Percentiles rank a stretch among this genome's conserved stretches.
Conservation (phyloP, 2,329 filamentous ascomycete species). For the Myriosclerotinia duriaeana region DNA sequence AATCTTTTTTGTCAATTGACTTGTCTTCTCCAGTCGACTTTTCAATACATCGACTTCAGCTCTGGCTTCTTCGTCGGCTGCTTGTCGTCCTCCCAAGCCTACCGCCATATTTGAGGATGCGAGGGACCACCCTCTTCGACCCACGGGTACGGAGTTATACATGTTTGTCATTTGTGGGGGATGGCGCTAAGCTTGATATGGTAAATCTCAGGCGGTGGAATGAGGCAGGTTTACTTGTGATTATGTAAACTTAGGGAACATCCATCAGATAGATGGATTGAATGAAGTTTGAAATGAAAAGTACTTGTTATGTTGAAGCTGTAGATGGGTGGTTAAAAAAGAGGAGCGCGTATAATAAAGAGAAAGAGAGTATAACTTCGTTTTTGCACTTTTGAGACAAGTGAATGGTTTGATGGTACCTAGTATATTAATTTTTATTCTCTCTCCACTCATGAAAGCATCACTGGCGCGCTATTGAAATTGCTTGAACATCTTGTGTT, state of each 20-base stretch:
- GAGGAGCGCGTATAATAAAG: not conserved
- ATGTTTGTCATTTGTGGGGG: constrained; percentile 11
- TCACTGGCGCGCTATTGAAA: too few relatives aligned
- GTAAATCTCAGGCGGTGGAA: not conserved
- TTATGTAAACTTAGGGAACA: not conserved
- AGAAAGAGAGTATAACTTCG: not conserved
- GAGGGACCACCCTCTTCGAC: constrained; percentile 32
- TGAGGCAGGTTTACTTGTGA: not conserved
- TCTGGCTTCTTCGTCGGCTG: constrained; percentile 62
- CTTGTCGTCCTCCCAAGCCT: constrained; percentile 36
- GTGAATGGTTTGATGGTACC: too few relatives aligned
- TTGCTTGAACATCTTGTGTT: too few relatives aligned
- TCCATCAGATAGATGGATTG: not conserved
- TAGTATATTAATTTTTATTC: too few relatives aligned
- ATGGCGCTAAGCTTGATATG: not conserved
- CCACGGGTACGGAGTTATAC: constrained; percentile 16
- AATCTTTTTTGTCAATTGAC: constrained; percentile 92
- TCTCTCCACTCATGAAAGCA: too few relatives aligned
- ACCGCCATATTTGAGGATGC: constrained; percentile 38
- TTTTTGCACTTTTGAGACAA: not conserved
- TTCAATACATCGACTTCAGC: constrained; percentile 71
- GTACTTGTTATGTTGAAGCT: too few relatives aligned
- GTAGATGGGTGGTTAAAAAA: not conserved
- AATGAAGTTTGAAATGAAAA: not conserved
- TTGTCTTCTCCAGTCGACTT: constrained; percentile 83